Evolutionary conservation across 768 basidiomycete genomes (phyloP), one percentile per base, ranked within the genome.

Genomic region (Amanita subjunquillea): DNA sequence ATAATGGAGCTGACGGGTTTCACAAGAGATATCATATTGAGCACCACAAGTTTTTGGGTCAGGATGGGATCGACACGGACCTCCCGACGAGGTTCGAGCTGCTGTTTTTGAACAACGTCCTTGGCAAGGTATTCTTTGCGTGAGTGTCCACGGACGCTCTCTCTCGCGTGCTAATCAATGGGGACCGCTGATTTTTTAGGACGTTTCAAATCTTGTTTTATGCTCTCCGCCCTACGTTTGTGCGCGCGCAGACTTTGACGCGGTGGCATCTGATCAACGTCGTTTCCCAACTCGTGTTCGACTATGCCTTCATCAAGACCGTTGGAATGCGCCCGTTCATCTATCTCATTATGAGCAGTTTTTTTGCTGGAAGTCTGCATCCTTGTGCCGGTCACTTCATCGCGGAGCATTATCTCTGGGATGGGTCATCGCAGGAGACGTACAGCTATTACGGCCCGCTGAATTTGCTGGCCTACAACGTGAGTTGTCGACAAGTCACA

Each of bases 181-280:
- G 54, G 6, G 13, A 43, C 2, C 5, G 38, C 38, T n/a, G 37
- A 38, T 23, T 44, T 23, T 45, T 7, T 62, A 94, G 93, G 39
- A 95, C 91, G 2, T 99, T 98, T 72, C 96, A 99, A 71, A 91
- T 99, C 54, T 68, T 99, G 53, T 99, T 99, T 72, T 99, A 99
- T 66, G 96, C 96, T 41, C 76, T 99, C 52, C 87, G 96, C 32
- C 96, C 96, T 1, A 88, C 88, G 20, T 87, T 99, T 63, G 86
- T 98, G 48, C 86, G 92, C 42, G 72, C 80, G 4, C 95, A 97
- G 61, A 79, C 68, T 9, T 73, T 85, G 13, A 94, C 91, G 0
- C 70, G 66, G 46, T 97, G 92, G 91, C 94, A 98, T 69, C 62
- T 81, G 38, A 67, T 86, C 68, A 96, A 98, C 69, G 64, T 94